Evolutionary conservation across 2,329 filamentous ascomycete species (phyloP).

Genomic region (Pyrenochaeta sp.): DNA sequence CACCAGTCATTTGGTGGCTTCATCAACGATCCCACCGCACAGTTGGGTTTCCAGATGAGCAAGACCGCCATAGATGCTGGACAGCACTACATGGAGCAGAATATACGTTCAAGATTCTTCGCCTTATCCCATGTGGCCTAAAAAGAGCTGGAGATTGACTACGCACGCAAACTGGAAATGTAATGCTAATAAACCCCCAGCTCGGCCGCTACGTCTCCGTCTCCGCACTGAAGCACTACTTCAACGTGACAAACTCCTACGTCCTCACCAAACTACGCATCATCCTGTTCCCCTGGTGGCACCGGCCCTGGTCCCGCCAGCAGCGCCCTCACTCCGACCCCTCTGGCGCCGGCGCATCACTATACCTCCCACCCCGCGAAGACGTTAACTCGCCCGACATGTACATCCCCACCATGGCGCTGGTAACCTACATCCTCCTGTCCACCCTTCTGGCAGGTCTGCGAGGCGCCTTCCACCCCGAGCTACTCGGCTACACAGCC

Average conservation of each 20-base stretch:
- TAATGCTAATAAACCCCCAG: conserved; percentile 50
- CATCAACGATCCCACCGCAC: conserved; percentile 93
- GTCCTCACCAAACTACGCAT: conserved; percentile 92
- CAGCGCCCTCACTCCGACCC: conserved; percentile 66
- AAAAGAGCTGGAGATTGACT: neutral
- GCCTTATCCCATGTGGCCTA: no score
- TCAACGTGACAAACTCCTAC: conserved; percentile 98
- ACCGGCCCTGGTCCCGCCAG: conserved; percentile 96
- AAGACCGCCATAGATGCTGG: conserved; percentile 91
- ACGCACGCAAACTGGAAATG: neutral
- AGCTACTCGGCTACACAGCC: conserved; percentile 89
- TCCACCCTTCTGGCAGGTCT: conserved; percentile 90
- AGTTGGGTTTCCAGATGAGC: conserved; percentile 93
- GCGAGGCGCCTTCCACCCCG: conserved; percentile 90
- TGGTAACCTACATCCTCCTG: conserved; percentile 96
- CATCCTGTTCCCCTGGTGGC: conserved; percentile 96
- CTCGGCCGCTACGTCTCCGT: conserved; percentile 89
- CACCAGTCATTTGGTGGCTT: conserved; percentile 82
- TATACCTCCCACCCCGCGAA: conserved; percentile 88
- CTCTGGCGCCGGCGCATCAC: conserved; percentile 13
- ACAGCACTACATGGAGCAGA: conserved; percentile 94
- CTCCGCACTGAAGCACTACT: conserved; percentile 95
- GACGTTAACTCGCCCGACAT: conserved; percentile 98
- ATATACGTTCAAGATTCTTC: conserved; percentile 65
- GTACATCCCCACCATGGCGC: conserved; percentile 98